These are phyloP conservation scores for Alloascoidea hylecoeti DNA, from an alignment of 805 yeast genomes.

Conservation along the genomic window DNA sequence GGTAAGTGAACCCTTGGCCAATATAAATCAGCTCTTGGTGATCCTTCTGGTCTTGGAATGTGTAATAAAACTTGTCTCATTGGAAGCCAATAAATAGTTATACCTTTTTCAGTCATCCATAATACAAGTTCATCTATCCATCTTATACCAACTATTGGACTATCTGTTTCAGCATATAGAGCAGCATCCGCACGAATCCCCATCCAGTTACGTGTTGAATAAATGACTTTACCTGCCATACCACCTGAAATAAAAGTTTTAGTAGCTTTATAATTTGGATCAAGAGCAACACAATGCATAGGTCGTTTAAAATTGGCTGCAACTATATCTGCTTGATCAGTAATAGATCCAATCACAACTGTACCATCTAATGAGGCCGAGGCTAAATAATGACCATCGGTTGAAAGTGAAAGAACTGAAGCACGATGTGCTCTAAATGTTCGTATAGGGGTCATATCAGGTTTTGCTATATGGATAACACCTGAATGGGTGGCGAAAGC, in stretches of 20 bases:
- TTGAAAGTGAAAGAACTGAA: constrained; percentile 57
- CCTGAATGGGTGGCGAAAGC: constrained; percentile 91
- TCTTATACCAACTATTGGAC: constrained; percentile 58
- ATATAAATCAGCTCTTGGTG: constrained; percentile 60
- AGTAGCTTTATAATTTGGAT: constrained; percentile 46
- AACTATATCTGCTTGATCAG: constrained; percentile 44
- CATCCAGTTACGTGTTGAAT: constrained; percentile 75
- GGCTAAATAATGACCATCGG: constrained; percentile 66
- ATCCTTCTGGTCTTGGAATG: constrained; percentile 40
- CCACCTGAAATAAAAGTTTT: constrained; percentile 79
- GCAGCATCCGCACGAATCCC: constrained; percentile 63
- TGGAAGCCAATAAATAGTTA: constrained; percentile 47
- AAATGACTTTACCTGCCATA: constrained; percentile 67
- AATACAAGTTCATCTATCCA: constrained; percentile 51
- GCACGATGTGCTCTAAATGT: constrained; percentile 80
- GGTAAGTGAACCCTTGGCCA: constrained; percentile 67
- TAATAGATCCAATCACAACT: constrained; percentile 62
- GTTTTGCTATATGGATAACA: constrained; percentile 47
- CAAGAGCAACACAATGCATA: constrained; percentile 73
- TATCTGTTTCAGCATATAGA: constrained; percentile 38
- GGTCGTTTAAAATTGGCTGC: constrained; percentile 83
- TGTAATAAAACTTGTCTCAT: constrained; percentile 32
- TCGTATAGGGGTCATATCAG: constrained; percentile 46
- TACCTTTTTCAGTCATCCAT: constrained; percentile 80
- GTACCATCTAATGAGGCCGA: constrained; percentile 94